Base-by-base conservation (phyloP, 2,329 filamentous ascomycete species). In the Thelonectria blattea region DNA sequence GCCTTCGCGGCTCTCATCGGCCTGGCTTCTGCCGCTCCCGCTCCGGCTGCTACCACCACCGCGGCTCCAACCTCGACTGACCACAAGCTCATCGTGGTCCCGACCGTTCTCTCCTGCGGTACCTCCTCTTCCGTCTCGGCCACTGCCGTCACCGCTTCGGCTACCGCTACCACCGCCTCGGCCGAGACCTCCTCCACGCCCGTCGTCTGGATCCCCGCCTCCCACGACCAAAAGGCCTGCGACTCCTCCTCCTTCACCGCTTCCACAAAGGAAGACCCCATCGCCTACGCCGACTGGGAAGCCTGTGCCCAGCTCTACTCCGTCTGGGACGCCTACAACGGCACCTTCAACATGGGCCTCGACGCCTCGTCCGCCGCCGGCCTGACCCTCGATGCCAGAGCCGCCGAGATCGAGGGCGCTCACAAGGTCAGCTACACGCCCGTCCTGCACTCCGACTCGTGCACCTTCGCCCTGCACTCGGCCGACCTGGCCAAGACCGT, bases 281-380 rank as follows among this genome's bases (percentile, higher is more conserved):
- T 54, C 27, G 60, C 60, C 20, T 66, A 71, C 27, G 74, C 73
- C 51, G 60, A 74, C 62, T 75, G 71, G 67, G 62, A 65, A 15
- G 65, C 70, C 52, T 75, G 74, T 39, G 72, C 72, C 18, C 68
- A 72, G 5, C 68, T 75, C 3, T 71, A 70, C 57, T 74, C 72
- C 50, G 58, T 62, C 2, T 75, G 73, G 68, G 64, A 65, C 3
- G 60, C 60, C 12, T 57, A 64, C 39, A 75, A 73, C 42, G 74
- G 74, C n/a, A 73, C 69, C 14, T 75, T 75, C 46, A 56, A 49
- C 50, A 53, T 75, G 52, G 58, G 63, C 3, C 41, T 45, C 50
- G 51, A 30, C 7, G 49, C 34, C 24, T 9, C 22, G 18, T 18
- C n/a, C 14, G 34, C 12, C 18, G 17, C 30, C 22, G 22, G 34